These are phyloP conservation scores for Ogataea minuta DNA, from an alignment of 805 yeast genomes.

Conservation along the genomic window DNA sequence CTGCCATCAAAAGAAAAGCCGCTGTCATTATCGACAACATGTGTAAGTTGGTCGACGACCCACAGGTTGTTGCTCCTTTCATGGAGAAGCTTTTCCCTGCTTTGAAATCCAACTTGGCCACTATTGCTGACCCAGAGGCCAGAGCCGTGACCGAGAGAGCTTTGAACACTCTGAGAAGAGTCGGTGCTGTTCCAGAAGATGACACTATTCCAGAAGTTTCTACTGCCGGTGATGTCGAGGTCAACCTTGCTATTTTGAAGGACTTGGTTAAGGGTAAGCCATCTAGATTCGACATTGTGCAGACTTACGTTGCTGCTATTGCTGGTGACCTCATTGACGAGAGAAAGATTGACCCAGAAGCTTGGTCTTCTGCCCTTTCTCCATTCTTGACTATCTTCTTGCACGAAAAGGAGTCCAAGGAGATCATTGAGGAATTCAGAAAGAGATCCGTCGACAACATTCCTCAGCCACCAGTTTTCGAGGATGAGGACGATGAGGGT, in stretches of 20 bases:
- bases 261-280: conserved; percentile 68
- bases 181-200: conserved; percentile 91
- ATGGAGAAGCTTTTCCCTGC: conserved; percentile 94
- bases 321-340: conserved; percentile 99
- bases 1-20: conserved; percentile 98
- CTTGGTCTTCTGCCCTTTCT: conserved; percentile 86
- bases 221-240: conserved; percentile 94
- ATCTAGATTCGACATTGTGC: conserved; percentile 74
- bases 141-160: conserved; percentile 98
- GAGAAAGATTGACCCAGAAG: conserved; percentile 87
- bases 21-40: conserved; percentile 99
- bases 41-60: conserved; percentile 99
- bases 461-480: conserved; percentile 90
- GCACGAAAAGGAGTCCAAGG: conserved; percentile 90
- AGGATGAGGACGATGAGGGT: conserved; percentile 95
- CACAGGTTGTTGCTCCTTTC: conserved; percentile 99
- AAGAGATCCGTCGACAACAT: conserved; percentile 96
- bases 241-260: conserved; percentile 80
- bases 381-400: conserved; percentile 96
- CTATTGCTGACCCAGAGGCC: conserved; percentile 99
- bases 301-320: conserved; percentile 86
- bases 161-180: conserved; percentile 95
- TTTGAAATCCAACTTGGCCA: conserved; percentile 87
- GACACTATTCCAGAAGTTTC: conserved; percentile 96
- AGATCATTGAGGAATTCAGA: conserved; percentile 90